Base-by-base conservation (phyloP, 345 rosid genomes). In the Lepidium didymum region DNA sequence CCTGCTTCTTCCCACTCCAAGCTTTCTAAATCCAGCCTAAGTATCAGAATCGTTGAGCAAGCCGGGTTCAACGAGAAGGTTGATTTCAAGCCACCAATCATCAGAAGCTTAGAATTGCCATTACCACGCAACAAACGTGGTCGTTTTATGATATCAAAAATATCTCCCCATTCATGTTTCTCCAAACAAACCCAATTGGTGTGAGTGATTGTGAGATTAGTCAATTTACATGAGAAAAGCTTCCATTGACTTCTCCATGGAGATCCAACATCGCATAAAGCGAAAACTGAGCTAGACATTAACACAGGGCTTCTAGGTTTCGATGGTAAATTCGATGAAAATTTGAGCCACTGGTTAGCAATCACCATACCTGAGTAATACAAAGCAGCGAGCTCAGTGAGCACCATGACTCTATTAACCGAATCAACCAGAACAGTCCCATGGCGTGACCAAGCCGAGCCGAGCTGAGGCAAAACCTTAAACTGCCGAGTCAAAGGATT, bases 241-340 rank as follows among this genome's bases (percentile, higher is more conserved):
- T 89, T 86, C 98, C 98, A 87, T 51, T 89, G 90, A 31, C 86
- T 81, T 51, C 96, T 79, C 96, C 96, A 92, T 0, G 93, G 93
- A 3, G 98, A 87, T 44, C 98, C 96, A 8, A 92, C 85, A 51
- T 92, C 96, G 44, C 96, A 92, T 2, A 92, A 50, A 4, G 92
- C 85, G 69, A 81, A 89, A 35, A 85, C 86, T 0, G 93, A 84
- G 68, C 84, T 79, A 18, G 80, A 82, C 56, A 81, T 72, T 8
- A 92, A 63, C 27, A 92, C 82, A 9, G 98, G 93, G 45, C 91
- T 84, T 56, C 98, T 77, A 12, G 93, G 98, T 74, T 92, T 92
- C 7, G 96, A 85, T 1, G 96, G 97, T 13, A 91, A 69, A 73
- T 91, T 83, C 19, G 96, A 84, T 0, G 97, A 83, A 79, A 87